Base-by-base conservation (phyloP, 2,329 filamentous ascomycete genomes). In the Verticillium albo-atrum region DNA sequence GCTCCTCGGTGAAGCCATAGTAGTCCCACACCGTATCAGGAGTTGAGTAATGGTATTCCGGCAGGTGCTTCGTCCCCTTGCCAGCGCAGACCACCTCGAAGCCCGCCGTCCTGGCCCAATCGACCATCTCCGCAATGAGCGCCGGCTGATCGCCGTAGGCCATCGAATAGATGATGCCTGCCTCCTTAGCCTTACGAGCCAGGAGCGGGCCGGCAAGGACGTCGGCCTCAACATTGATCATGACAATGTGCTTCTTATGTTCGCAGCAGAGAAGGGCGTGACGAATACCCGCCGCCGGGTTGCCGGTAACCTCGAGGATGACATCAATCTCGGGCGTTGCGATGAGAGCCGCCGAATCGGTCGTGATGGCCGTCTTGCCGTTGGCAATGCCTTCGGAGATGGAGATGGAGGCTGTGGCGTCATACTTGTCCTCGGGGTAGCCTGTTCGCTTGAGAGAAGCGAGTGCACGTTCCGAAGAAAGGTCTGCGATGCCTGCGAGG, bases 241-340 rank as follows among this genome's bases (percentile, higher is more conserved):
- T 78, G 27, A 79, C 76, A 55, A 79, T 78, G 66, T 79, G 77
- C 66, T 78, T 79, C 67, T 78, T 76, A 66, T 78, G 73, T 62
- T 79, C 75, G 61, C 75, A 79, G 66, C 75, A 78, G 10, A 76
- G 66, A 0, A 80, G 62, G 4, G 74, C 75, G 61, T 80, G 76
- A 3, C 70, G 69, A 47, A 80, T 74, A 15, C 77, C 77, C 4
- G 74, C 77, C 4, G 75, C 72, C 5, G 74, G 74, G 62, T 74
- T 77, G 2, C 75, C 77, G 0, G 76, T 78, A 9, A 77, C 71
- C 65, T 79, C 75, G 7, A 80, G 70, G 47, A 78, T 73, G 27
- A 79, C 71, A 61, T 79, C 75, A 47, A 79, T 77, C 14, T 72
- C 74, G 2, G 75, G 74, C 0, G 74, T 72, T 2, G 75, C 70